phyloP scores from a whole-genome alignment of 208 protist genomes.

The Leishmania tarentolae region DNA sequence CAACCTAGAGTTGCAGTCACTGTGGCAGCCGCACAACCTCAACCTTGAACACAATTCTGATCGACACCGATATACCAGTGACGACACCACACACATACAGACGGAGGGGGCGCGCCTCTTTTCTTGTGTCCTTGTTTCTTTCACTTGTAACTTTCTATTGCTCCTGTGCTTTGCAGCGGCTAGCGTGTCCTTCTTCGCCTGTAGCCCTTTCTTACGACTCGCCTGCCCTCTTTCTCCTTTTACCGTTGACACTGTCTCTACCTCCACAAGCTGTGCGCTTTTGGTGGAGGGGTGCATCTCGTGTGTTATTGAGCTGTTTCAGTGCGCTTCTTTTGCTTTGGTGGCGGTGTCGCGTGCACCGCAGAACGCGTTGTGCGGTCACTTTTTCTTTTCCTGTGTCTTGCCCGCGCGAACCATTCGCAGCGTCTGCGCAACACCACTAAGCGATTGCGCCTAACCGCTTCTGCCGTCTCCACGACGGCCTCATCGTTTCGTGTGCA shows the following conservation, averaged over 20 bases:
- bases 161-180: neutral
- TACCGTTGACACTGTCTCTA: too few relatives aligned
- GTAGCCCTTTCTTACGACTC: neutral
- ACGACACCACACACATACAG: neutral
- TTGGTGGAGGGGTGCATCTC: too few relatives aligned
- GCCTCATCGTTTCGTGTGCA: neutral
- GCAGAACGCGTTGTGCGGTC: neutral
- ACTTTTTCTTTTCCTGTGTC: neutral
- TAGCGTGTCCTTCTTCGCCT: neutral
- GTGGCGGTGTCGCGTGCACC: neutral
- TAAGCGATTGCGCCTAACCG: neutral
- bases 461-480: neutral
- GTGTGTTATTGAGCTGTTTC: too few relatives aligned
- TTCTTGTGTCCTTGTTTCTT: neutral
- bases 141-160: slow-evolving; percentile 1
- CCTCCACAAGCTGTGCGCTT: too few relatives aligned
- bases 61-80: neutral
- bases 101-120: neutral
- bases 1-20: neutral
- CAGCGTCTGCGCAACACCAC: neutral
- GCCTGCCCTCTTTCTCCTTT: neutral
- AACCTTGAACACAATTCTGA: neutral
- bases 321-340: neutral
- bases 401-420: neutral
- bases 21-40: neutral